A percentile compares a stretch with the other conserved stretches of the same genome.
phyloP scores from a whole-genome alignment of 176 grass and related monocot genomes.

The Carex kokanica region DNA sequence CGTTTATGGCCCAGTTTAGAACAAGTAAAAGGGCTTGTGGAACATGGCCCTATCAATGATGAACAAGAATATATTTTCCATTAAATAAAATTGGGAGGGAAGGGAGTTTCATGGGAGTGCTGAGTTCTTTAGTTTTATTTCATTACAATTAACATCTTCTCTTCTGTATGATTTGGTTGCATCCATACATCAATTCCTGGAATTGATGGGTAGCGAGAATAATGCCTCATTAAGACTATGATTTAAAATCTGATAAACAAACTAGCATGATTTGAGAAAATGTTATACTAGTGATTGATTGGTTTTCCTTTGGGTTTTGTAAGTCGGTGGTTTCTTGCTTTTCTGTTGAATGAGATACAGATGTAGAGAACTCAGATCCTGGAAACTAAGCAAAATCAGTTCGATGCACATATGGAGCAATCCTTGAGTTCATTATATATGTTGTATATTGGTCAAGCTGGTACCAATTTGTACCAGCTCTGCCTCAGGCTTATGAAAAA shows the following conservation, averaged over 20 bases:
- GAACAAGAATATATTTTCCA: too few relatives aligned
- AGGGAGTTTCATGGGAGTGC: too few relatives aligned
- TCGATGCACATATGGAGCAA: background rate
- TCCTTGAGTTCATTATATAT: background rate
- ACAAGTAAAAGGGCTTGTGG: too few relatives aligned
- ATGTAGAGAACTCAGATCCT: constrained; percentile 13
- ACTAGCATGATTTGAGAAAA: background rate
- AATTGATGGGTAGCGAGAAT: constrained; percentile 10
- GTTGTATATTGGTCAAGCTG: background rate
- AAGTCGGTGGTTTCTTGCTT: background rate
- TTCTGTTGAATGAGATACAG: background rate
- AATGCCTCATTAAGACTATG: background rate
- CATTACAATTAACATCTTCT: background rate
- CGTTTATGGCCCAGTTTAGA: too few relatives aligned
- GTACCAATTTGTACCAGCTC: background rate
- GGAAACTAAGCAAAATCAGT: background rate
- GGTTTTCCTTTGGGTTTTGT: background rate
- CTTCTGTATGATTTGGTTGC: constrained; percentile 6
- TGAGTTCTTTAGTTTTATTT: too few relatives aligned
- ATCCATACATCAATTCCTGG: constrained; percentile 11
- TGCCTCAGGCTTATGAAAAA: background rate
- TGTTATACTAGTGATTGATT: background rate
- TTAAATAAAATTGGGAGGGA: too few relatives aligned
- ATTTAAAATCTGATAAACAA: constrained; percentile 17
- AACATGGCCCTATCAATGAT: too few relatives aligned